These are phyloP conservation scores for Groenewaldozyma salmanticensis DNA, from an alignment of 805 yeast genomes.

Conservation along the genomic window DNA sequence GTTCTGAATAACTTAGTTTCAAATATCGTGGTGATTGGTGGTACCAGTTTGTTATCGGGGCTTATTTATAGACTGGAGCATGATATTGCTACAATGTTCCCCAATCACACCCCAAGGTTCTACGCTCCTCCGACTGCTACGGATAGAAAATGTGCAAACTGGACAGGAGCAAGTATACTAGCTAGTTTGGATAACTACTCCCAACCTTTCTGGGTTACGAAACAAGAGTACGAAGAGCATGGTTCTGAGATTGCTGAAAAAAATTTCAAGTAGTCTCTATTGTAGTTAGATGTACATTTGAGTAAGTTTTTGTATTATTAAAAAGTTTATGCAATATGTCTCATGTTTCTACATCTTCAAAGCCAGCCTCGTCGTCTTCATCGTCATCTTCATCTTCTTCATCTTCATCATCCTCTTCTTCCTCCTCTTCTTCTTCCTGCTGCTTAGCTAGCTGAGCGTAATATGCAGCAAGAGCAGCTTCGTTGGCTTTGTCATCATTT, in stretches of 20 bases:
- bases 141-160: conserved; percentile 51
- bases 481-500: conserved; percentile 54
- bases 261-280: conserved; percentile 24
- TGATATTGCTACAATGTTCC: conserved; percentile 47
- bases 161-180: conserved; percentile 69
- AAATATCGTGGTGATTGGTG: conserved; percentile 53
- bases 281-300: neutral
- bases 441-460: conserved; percentile 67
- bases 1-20: conserved; percentile 25
- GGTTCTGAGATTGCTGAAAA: conserved; percentile 37
- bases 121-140: conserved; percentile 32
- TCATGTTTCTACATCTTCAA: conserved; percentile 6
- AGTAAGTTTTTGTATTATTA: neutral
- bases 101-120: conserved; percentile 37
- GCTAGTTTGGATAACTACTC: conserved; percentile 50
- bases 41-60: conserved; percentile 46
- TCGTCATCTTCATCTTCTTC: conserved; percentile 46
- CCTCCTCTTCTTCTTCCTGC: conserved; percentile 56
- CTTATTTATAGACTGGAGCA: conserved; percentile 44
- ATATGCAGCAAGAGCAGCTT: conserved; percentile 64
- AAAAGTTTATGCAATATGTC: neutral
- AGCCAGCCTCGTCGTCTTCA: conserved; percentile 33
- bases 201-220: conserved; percentile 46
- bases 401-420: conserved; percentile 38
- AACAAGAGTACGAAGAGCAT: conserved; percentile 54